Evolutionary conservation across 352 stramenopile genomes (phyloP).

Genomic region (Phytophthora colocasiae): DNA sequence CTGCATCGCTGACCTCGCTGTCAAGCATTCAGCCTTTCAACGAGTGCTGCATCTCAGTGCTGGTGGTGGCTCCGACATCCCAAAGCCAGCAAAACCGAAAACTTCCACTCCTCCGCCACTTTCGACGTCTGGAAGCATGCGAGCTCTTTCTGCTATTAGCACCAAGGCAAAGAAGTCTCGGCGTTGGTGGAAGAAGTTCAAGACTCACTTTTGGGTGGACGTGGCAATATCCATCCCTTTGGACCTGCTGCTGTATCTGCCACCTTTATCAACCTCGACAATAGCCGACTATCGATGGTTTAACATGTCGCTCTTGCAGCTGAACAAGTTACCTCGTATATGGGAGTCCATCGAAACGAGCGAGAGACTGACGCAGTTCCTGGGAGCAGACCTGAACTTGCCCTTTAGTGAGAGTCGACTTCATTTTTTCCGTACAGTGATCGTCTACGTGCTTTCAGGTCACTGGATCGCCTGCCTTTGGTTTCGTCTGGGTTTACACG

Average conservation of each 20-base stretch:
- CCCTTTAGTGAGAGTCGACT: constrained; percentile 56
- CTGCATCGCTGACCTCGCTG: constrained; percentile 57
- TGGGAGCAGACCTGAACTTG: constrained; percentile 60
- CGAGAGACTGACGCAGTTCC: constrained; percentile 60
- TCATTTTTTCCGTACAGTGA: constrained; percentile 58
- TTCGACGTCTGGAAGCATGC: constrained; percentile 5
- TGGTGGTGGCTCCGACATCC: constrained; percentile 23
- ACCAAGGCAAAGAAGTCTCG: background rate
- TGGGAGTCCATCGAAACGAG: constrained; percentile 54
- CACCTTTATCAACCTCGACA: constrained; percentile 25
- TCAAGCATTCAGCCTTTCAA: constrained; percentile 67
- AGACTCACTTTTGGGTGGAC: constrained; percentile 33
- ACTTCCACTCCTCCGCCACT: background rate
- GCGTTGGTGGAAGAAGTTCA: constrained; percentile 12
- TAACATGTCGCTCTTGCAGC: constrained; percentile 63
- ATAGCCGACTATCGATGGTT: constrained; percentile 51
- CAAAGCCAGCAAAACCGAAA: background rate
- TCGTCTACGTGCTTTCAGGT: constrained; percentile 56
- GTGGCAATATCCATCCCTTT: constrained; percentile 50
- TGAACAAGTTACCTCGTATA: constrained; percentile 70
- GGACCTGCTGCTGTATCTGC: constrained; percentile 60
- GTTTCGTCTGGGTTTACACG: constrained; percentile 58
- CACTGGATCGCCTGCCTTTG: constrained; percentile 82
- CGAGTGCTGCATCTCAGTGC: constrained; percentile 47
- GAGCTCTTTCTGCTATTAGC: background rate